Percentiles rank a stretch among this genome's conserved stretches.
phyloP scores from a whole-genome alignment of 2,329 filamentous ascomycete genomes.

The Lecanicillium sp. region DNA sequence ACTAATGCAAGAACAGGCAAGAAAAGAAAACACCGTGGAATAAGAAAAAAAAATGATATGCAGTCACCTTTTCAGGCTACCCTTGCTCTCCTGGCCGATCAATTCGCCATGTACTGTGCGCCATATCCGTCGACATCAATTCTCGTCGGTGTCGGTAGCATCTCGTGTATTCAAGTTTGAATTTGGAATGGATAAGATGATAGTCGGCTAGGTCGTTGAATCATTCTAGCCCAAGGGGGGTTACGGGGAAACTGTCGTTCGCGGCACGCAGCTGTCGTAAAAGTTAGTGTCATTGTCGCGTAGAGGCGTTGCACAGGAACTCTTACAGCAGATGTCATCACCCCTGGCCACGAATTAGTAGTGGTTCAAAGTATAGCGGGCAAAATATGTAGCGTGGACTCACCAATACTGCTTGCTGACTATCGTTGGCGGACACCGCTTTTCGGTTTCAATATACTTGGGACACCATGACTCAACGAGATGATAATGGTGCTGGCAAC shows the following conservation, averaged over 20 bases:
- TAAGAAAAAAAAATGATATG: too few species aligned
- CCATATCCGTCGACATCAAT: too few species aligned
- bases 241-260: conserved; percentile 30
- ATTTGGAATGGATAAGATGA: conserved; percentile 14
- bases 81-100: too few species aligned
- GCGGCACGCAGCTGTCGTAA: conserved; percentile 26
- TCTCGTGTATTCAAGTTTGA: not conserved
- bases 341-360: conserved; percentile 25
- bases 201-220: conserved; percentile 22
- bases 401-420: conserved; percentile 38
- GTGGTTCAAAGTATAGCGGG: not conserved
- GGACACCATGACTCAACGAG: conserved; percentile 37
- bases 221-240: conserved; percentile 29
- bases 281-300: conserved; percentile 13
- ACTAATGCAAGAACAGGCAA: conserved; percentile 1
- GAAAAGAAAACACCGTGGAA: too few species aligned
- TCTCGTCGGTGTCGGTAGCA: too few species aligned
- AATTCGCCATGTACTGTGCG: too few species aligned
- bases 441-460: conserved; percentile 35
- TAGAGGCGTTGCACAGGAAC: not conserved
- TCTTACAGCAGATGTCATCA: conserved; percentile 37
- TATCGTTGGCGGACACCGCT: conserved; percentile 32
- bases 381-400: conserved; percentile 11
- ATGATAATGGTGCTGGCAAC: conserved; percentile 43
- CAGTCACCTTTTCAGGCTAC: too few species aligned